Conservation (phyloP, 345 rosid species). For the Odontarrhena argentea region DNA sequence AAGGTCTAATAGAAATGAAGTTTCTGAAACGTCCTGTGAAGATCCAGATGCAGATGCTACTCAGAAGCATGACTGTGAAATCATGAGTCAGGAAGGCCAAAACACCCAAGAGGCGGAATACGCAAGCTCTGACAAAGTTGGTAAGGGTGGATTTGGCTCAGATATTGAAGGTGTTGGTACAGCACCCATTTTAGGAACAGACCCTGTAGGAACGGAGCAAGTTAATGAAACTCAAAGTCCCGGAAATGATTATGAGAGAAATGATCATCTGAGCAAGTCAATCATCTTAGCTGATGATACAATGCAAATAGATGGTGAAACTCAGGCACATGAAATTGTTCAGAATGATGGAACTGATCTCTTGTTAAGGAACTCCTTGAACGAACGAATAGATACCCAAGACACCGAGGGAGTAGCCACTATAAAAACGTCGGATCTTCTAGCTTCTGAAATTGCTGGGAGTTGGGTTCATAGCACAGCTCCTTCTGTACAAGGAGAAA, state of each 20-base stretch:
- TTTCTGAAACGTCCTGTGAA: slow-evolving; percentile 53
- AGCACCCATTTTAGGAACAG: slow-evolving; percentile 58
- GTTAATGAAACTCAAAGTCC: slow-evolving; percentile 82
- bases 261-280: slow-evolving; percentile 46
- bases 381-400: slow-evolving; percentile 47
- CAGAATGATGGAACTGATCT: slow-evolving; percentile 41
- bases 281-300: slow-evolving; percentile 62
- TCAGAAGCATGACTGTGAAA: slow-evolving; percentile 84
- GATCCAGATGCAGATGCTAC: slow-evolving; percentile 75
- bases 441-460: slow-evolving; percentile 84
- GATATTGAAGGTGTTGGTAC: slow-evolving; percentile 69
- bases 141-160: slow-evolving; percentile 79
- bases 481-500: slow-evolving; percentile 78
- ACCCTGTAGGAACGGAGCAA: slow-evolving; percentile 67
- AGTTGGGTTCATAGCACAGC: slow-evolving; percentile 89
- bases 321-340: slow-evolving; percentile 50
- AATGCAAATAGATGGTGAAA: slow-evolving; percentile 80
- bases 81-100: slow-evolving; percentile 70
- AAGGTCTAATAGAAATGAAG: slow-evolving; percentile 45
- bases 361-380: slow-evolving; percentile 40
- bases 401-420: slow-evolving; percentile 69
- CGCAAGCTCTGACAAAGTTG: slow-evolving; percentile 51
- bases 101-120: slow-evolving; percentile 79
- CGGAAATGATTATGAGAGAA: slow-evolving; percentile 47
- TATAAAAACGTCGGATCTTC: slow-evolving; percentile 74